Percentiles rank a stretch among this genome's conserved stretches.
These are phyloP conservation scores for Metrosideros polymorpha DNA, from an alignment of 441 rosid genomes.

Conservation along the genomic window DNA sequence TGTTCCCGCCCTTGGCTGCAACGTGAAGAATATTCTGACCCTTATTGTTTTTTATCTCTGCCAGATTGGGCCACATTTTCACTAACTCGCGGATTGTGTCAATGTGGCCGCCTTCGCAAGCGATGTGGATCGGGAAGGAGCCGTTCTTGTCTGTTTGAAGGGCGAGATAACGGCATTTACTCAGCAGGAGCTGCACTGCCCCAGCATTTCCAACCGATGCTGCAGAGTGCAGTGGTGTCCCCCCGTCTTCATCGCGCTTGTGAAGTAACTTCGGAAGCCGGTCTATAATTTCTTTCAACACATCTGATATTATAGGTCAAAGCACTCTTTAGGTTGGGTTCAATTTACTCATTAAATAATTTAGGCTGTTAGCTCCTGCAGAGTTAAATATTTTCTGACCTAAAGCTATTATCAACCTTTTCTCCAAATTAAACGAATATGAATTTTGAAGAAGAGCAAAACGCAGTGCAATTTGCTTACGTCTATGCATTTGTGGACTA, in stretches of 20 bases:
- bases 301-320: rapidly evolving
- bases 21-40: not conserved
- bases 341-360: rapidly evolving
- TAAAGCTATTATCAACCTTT: not conserved
- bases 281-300: rapidly evolving
- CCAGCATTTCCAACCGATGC: not conserved
- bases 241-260: not conserved
- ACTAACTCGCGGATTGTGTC: not conserved
- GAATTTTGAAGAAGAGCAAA: not conserved
- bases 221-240: rapidly evolving
- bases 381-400: rapidly evolving
- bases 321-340: not conserved
- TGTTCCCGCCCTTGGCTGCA: not conserved
- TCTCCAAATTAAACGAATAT: not conserved
- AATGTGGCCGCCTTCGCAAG: rapidly evolving
- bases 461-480: not conserved
- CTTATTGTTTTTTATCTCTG: not conserved
- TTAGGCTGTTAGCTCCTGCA: not conserved
- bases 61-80: not conserved
- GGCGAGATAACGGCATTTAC: not conserved
- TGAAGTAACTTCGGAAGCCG: not conserved
- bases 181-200: rapidly evolving
- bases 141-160: not conserved
- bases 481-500: not conserved
- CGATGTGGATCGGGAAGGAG: not conserved